Evolutionary conservation across 257 asterid species (phyloP), one percentile per base, ranked within the genome.

Genomic region (Cinchona pubescens): DNA sequence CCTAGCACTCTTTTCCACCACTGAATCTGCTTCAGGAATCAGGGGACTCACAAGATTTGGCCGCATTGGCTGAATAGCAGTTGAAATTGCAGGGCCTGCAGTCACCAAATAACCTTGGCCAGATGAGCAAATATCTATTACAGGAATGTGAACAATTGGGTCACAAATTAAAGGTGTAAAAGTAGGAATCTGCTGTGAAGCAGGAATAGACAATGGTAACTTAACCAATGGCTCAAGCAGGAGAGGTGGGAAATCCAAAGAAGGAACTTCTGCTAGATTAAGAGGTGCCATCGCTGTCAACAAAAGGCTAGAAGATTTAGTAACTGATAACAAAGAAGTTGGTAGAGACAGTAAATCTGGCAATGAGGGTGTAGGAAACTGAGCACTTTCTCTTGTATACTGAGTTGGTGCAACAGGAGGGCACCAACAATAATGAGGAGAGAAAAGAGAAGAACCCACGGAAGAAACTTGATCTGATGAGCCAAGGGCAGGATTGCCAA

Each of bases 401-500:
- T 82, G 96, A 8, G 88, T 69, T 18, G 93, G 84, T 37, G 84
- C 89, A 75, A 83, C 85, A 27, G 96, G 90, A 67, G 98, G 98
- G 62, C 98, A 94, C 96, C 97, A 90, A 83, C 97, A 92, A 78
- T 92, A 94, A 67, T 82, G 86, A 72, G 97, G 98, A 70, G 98
- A 85, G 67, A 87, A 66, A 14, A 86, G 79, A 27, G 89, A 76
- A 3, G 91, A 76, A 42, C 79, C 87, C 35, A 86, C 75, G 3
- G 79, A 73, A 49, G 88, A 83, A 66, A 84, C 56, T 76, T 79
- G 83, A 11, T 71, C 67, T 73, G 85, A 89, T 12, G 86, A 85
- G 79, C 75, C 80, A 37, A 82, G 45, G 64, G 64, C 68, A 1
- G 88, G 89, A 29, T 78, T 40, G 23, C 81, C 86, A 21, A 76